Evolutionary conservation across 1,139 yeast species (phyloP).

Genomic region (Hyphopichia wangnamkhiaoensis): DNA sequence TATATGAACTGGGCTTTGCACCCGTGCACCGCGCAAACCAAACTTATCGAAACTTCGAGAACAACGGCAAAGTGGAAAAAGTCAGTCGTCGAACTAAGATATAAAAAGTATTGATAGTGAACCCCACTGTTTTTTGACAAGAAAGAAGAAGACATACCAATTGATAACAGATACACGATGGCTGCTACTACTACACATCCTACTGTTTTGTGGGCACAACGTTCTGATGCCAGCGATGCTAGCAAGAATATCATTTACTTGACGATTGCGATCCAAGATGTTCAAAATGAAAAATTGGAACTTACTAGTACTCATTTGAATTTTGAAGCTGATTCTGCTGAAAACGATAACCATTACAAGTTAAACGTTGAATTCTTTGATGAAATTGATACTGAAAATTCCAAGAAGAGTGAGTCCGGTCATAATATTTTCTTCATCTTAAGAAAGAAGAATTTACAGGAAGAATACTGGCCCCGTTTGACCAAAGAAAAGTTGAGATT

Average conservation of each 20-base stretch:
- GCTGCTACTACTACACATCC: constrained; percentile 17
- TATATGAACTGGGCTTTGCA: too few species aligned
- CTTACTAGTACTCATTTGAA: constrained; percentile 60
- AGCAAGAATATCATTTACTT: constrained; percentile 74
- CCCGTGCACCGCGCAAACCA: not conserved
- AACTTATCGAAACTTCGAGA: not conserved
- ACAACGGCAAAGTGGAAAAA: not conserved
- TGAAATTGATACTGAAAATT: constrained; percentile 67
- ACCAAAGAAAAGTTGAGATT: constrained; percentile 71
- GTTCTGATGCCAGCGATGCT: constrained; percentile 72
- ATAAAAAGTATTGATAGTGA: too few species aligned
- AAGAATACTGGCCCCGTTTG: constrained; percentile 91
- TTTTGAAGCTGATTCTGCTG: constrained; percentile 59
- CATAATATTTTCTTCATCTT: constrained; percentile 70
- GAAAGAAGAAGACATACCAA: not conserved
- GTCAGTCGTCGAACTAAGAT: not conserved
- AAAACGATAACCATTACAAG: constrained; percentile 47
- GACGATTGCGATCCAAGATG: constrained; percentile 75
- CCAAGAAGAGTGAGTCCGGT: constrained; percentile 64
- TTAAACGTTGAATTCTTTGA: constrained; percentile 70
- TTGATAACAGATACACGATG: constrained; percentile 1
- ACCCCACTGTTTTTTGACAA: not conserved
- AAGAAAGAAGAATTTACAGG: constrained; percentile 65
- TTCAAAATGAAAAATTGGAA: constrained; percentile 61
- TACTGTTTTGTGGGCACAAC: constrained; percentile 90